A percentile compares a stretch with the other conserved stretches of the same genome.
Conservation (phyloP, 2,329 filamentous ascomycete genomes). For the Trichoderma simmonsii region DNA sequence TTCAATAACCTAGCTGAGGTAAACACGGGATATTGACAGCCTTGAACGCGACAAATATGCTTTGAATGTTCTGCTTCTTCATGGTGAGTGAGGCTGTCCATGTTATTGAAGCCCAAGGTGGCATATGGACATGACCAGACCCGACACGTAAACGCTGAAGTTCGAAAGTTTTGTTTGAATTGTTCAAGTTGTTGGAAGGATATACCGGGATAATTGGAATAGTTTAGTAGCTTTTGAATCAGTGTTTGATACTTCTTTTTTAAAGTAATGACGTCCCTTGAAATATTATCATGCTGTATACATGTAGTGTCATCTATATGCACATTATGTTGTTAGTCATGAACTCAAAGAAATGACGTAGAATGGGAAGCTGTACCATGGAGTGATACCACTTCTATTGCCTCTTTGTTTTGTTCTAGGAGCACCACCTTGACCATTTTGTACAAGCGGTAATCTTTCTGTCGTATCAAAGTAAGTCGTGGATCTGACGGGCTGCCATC, state of each 20-base stretch:
- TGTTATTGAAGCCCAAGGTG: slow-evolving; percentile 21
- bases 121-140: slow-evolving; percentile 22
- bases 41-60: neutral
- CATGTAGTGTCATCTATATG: neutral
- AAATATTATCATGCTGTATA: neutral
- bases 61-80: neutral
- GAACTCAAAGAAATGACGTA: neutral
- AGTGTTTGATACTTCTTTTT: slow-evolving; percentile 3
- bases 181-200: slow-evolving; percentile 1
- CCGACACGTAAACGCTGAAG: slow-evolving; percentile 19
- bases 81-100: neutral
- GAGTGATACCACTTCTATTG: no score
- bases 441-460: neutral
- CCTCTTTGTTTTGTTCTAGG: neutral
- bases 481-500: neutral
- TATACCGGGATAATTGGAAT: neutral
- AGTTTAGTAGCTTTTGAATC: neutral
- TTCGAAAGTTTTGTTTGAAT: slow-evolving; percentile 17
- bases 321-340: neutral
- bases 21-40: neutral
- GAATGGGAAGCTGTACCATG: neutral
- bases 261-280: neutral
- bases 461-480: neutral
- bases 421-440: neutral
- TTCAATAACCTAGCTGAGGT: neutral